phyloP scores from a whole-genome alignment of 2,329 filamentous ascomycete species.

The Aulographum hederae region DNA sequence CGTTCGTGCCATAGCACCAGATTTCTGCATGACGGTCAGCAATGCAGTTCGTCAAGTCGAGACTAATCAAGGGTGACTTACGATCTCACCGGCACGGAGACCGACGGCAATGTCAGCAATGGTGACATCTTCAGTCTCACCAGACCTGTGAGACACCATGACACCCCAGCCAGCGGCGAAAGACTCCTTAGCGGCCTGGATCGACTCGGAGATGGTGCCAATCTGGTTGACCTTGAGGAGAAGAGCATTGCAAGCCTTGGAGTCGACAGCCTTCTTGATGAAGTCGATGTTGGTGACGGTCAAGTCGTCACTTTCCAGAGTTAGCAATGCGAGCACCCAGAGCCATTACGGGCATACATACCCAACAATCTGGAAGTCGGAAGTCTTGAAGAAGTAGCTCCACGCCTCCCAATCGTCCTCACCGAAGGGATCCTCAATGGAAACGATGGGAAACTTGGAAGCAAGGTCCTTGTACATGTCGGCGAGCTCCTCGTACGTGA shows the following conservation, averaged over 20 bases:
- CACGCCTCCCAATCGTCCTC: constrained; percentile 99
- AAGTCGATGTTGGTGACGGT: constrained; percentile 97
- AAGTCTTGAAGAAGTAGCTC: constrained; percentile 99
- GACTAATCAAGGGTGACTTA: constrained; percentile 6
- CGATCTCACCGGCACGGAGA: constrained; percentile 89
- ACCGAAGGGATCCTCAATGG: constrained; percentile 96
- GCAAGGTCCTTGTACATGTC: constrained; percentile 72
- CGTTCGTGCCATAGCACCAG: constrained; percentile 84
- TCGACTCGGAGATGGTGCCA: constrained; percentile 65
- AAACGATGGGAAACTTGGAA: constrained; percentile 96
- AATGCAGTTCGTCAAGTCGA: constrained; percentile 2
- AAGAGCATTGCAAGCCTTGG: constrained; percentile 96
- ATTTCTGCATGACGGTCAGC: constrained; percentile 58
- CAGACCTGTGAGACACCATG: constrained; percentile 98
- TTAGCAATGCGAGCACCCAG: constrained; percentile 6
- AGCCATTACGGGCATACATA: constrained; percentile 13
- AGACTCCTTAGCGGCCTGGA: constrained; percentile 46
- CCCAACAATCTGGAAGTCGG: constrained; percentile 92
- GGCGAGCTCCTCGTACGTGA: constrained; percentile 95
- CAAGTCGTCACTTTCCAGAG: constrained; percentile 56
- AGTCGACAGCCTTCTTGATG: constrained; percentile 99
- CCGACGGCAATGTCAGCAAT: constrained; percentile 96
- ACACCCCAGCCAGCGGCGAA: constrained; percentile 93
- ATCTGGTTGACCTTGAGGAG: constrained; percentile 99
- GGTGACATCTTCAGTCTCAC: constrained; percentile 99